Conservation (phyloP, 225 moss, liverwort and hornwort species). For the Straminergon stramineum region DNA sequence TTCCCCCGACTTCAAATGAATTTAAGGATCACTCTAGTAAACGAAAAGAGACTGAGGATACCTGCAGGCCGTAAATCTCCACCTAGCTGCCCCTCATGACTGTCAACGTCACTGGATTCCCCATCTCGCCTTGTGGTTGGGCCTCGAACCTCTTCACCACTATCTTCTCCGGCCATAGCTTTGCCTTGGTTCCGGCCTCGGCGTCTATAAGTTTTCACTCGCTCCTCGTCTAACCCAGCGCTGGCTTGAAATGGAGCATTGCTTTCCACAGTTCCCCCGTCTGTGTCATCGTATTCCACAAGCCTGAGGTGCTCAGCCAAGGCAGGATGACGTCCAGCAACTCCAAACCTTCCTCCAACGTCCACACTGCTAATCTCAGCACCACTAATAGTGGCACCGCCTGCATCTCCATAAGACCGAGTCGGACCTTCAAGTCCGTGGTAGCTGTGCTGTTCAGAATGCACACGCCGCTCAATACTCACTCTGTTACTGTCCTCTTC, state of each 20-base stretch:
- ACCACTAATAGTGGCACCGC: slow-evolving; percentile 39
- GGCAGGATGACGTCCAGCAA: slow-evolving; percentile 10
- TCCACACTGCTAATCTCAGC: slow-evolving; percentile 51
- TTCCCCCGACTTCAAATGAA: background rate
- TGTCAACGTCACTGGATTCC: slow-evolving; percentile 40
- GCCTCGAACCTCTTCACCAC: slow-evolving; percentile 46
- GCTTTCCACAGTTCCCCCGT: slow-evolving; percentile 40
- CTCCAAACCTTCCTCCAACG: slow-evolving; percentile 34
- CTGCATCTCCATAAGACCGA: slow-evolving; percentile 35
- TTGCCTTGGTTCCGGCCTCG: slow-evolving; percentile 29
- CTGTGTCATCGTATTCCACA: slow-evolving; percentile 35
- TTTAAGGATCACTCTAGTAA: background rate
- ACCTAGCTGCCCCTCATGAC: slow-evolving; percentile 39
- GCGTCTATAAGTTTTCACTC: slow-evolving; percentile 40
- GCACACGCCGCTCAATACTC: slow-evolving; percentile 45
- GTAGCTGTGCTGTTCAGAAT: slow-evolving; percentile 43
- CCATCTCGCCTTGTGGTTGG: slow-evolving; percentile 37
- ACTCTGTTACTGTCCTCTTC: slow-evolving; percentile 57
- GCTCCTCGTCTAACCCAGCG: slow-evolving; percentile 19
- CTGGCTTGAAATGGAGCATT: slow-evolving; percentile 35
- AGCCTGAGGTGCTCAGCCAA: slow-evolving; percentile 21
- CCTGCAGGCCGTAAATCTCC: slow-evolving; percentile 29
- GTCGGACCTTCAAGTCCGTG: slow-evolving; percentile 37
- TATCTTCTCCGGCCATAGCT: slow-evolving; percentile 50
- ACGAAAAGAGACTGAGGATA: background rate